A percentile compares a stretch with the other conserved stretches of the same genome.
phyloP scores from a whole-genome alignment of 805 yeast genomes.

The Barnettozyma vustinii region DNA sequence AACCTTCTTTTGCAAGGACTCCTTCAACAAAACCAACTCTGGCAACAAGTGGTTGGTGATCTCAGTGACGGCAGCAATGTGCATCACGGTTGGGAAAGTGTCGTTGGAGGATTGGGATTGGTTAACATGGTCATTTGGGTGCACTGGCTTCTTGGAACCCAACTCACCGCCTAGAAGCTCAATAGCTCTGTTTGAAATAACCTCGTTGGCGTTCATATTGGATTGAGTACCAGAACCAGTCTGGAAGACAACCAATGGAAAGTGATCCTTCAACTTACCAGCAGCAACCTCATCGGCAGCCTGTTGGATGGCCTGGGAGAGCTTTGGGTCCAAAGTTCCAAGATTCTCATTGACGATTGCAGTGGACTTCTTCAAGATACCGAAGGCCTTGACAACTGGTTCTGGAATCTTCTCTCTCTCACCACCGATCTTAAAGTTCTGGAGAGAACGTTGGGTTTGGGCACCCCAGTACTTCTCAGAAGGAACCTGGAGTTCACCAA shows the following conservation, averaged over 20 bases:
- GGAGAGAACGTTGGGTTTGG: slow-evolving; percentile 89
- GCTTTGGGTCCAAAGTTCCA: slow-evolving; percentile 79
- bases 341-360: slow-evolving; percentile 82
- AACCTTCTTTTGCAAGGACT: slow-evolving; percentile 69
- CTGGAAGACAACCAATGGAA: slow-evolving; percentile 98
- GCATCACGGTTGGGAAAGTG: slow-evolving; percentile 99
- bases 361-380: slow-evolving; percentile 89
- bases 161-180: slow-evolving; percentile 88
- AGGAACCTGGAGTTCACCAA: slow-evolving; percentile 93
- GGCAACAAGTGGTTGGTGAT: slow-evolving; percentile 74
- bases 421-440: slow-evolving; percentile 96
- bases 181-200: slow-evolving; percentile 96
- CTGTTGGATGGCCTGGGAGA: slow-evolving; percentile 78
- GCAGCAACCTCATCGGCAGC: slow-evolving; percentile 95
- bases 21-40: slow-evolving; percentile 69
- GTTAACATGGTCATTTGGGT: slow-evolving; percentile 98
- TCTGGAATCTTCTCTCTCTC: slow-evolving; percentile 84
- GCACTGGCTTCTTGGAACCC: slow-evolving; percentile 92
- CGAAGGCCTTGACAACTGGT: slow-evolving; percentile 88
- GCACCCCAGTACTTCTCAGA: slow-evolving; percentile 94
- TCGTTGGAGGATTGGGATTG: slow-evolving; percentile 98
- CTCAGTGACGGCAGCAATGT: slow-evolving; percentile 95
- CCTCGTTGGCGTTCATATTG: slow-evolving; percentile 99
- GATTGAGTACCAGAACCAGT: slow-evolving; percentile 99
- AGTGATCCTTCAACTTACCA: slow-evolving; percentile 88